Evolutionary conservation across 768 basidiomycete genomes (phyloP), one percentile per base, ranked within the genome.

Genomic region (Mycena metata): DNA sequence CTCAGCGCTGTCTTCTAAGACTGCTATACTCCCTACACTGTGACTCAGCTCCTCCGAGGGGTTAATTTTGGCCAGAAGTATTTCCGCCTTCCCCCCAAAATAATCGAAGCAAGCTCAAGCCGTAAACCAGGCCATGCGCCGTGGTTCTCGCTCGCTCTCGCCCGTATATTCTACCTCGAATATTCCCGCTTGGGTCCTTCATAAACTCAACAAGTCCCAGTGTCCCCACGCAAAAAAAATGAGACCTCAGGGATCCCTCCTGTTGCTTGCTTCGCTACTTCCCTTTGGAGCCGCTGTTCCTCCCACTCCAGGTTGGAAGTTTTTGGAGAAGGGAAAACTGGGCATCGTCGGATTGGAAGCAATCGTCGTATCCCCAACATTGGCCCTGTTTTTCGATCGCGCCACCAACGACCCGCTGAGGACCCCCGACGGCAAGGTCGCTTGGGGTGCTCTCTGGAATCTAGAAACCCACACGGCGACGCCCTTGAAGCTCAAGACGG

Each of bases 401-500:
- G 82, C 83, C 0, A 84, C 87, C 67, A 79, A 81, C 65, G 88
- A 89, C 76, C 83, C 86, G 2, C 68, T 81, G 7, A 69, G 76
- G 26, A 80, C 87, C 63, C 19, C 66, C 6, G 80, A 82, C 39
- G 84, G 83, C 0, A 86, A 87, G 70, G 84, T 86, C 0, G 84
- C 83, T 13, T 86, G 84, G 83, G 85, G 83, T 3, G 78, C 84
- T 1, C 84, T 83, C 67, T 90, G 86, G 73, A 83, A 87, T 60
- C 72, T 85, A 50, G 78, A 79, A 41, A 82, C 84, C 13, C 86
- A 87, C 72, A 73, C 72, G 23, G 84, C 82, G 36, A 83, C 83
- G 15, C 70, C 89, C 7, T 84, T 91, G 82, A 85, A 90, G 72
- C 79, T 88, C 24, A 69, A 83, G 42, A 86, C 86, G 9, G 90